These are phyloP conservation scores for Aureobasidium pullulans DNA, from an alignment of 2,329 filamentous ascomycete genomes.

Conservation along the genomic window DNA sequence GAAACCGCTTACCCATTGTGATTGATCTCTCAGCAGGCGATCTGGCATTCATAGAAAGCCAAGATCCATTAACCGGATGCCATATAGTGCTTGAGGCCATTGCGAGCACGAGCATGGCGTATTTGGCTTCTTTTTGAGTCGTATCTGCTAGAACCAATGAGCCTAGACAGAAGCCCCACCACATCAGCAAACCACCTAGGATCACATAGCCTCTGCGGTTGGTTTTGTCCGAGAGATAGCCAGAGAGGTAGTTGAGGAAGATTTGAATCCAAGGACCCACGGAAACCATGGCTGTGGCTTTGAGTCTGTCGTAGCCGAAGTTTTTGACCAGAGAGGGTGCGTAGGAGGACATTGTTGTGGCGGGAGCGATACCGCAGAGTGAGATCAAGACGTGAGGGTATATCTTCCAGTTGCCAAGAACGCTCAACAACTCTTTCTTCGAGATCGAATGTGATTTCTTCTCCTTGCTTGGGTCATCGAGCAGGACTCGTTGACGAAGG, in stretches of 20 bases:
- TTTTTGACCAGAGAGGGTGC: constrained; percentile 17
- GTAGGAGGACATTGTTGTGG: constrained; percentile 16
- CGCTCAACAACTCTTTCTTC: constrained; percentile 11
- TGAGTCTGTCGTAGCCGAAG: constrained; percentile 18
- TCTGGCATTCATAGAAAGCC: constrained; percentile 20
- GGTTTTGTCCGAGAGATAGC: constrained; percentile 9
- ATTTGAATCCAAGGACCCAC: constrained; percentile 19
- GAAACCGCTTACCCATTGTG: constrained; percentile 8
- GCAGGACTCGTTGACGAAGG: constrained; percentile 12
- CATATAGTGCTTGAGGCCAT: background rate
- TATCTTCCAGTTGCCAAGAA: constrained; percentile 17
- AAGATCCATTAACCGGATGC: constrained; percentile 18
- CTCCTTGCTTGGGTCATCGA: constrained; percentile 17
- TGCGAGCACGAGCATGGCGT: background rate
- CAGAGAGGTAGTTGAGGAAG: constrained; percentile 14
- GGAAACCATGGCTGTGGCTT: constrained; percentile 19
- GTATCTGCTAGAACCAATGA: background rate
- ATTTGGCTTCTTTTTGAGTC: background rate
- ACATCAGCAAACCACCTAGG: background rate
- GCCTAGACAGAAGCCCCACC: background rate
- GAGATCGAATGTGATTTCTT: constrained; percentile 13
- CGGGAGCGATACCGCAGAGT: constrained; percentile 17
- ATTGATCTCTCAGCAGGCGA: constrained; percentile 18
- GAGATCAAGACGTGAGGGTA: constrained; percentile 19
- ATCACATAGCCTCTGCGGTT: background rate